Base-by-base conservation (phyloP, 2,329 filamentous ascomycete genomes). In the Neodidymelliopsis sp. region DNA sequence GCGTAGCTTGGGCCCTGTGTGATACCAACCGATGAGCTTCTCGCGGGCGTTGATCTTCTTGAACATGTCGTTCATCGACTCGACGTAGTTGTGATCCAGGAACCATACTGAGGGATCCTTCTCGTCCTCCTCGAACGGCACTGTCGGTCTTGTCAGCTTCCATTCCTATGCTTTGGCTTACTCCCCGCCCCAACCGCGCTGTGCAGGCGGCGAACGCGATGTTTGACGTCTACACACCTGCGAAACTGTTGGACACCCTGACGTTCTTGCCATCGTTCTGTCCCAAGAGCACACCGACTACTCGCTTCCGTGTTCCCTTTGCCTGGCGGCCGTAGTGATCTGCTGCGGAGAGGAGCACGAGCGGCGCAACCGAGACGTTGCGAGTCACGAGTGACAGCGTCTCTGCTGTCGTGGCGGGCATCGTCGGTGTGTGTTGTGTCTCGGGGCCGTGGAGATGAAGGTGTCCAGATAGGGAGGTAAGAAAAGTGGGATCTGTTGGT, bases 31-130 rank as follows among this genome's bases (percentile, higher is more conserved):
- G 82, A 99, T 95, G 74, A 99, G 84, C 85, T 97, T 97, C 80
- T 99, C 94, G 58, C 90, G 83, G 54, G 94, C 94, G 79, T 99
- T 99, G 82, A 99, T 92, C 80, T 97, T 97, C 82, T 99, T 99
- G 84, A 99, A 99, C 94, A 99, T 99, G 76, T 97, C 94, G 79
- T 94, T 96, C 94, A 99, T 99, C 65, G 88, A 90, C 77, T 99
- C 94, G 75, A 99, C 90, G 70, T 97, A 99, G 83, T 97, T 97
- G 83, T 99, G 94, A 75, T 99, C 94, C 59, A 99, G 79, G 74
- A 97, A 99, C 94, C 94, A 99, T 72, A 99, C 94, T 25, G 93
- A 95, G 3, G 93, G 93, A 73, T 99, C 92, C 78, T 96, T 96
- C 69, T 97, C 94, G 74, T 99, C 94, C 79, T 99, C 94, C 77